Conservation (phyloP, 345 rosid species). For the Syzygium aromaticum region DNA sequence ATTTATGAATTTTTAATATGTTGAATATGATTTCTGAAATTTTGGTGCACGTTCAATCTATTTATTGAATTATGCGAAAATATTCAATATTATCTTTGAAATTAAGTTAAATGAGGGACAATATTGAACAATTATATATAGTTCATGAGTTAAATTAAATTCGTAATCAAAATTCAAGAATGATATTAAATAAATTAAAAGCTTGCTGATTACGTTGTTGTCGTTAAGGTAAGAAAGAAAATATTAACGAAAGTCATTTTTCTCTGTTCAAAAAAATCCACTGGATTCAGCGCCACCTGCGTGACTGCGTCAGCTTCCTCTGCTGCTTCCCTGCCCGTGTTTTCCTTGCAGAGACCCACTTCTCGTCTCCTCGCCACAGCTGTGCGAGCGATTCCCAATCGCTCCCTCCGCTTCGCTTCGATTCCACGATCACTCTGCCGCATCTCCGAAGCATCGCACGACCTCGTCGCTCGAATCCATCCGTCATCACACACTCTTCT, state of each 20-base stretch:
- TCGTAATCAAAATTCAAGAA: too few species aligned
- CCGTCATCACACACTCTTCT: neutral
- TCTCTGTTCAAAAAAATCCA: neutral
- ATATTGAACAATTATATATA: too few species aligned
- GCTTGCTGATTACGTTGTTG: fast-evolving
- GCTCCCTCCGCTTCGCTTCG: neutral
- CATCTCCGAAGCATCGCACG: neutral
- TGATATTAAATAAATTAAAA: too few species aligned
- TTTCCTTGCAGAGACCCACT: neutral
- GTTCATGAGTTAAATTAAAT: too few species aligned
- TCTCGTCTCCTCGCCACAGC: neutral
- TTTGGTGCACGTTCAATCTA: too few species aligned
- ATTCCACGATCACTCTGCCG: neutral
- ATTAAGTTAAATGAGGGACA: too few species aligned
- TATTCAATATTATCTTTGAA: too few species aligned
- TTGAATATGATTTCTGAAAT: too few species aligned
- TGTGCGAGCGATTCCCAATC: neutral
- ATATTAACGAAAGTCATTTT: too few species aligned
- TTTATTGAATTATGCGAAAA: too few species aligned
- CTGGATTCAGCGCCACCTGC: neutral
- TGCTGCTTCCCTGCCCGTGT: too few species aligned
- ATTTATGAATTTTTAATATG: too few species aligned
- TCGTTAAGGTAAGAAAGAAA: neutral
- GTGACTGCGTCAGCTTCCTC: neutral
- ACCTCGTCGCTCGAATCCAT: neutral